Conservation (phyloP, 345 rosid genomes). For the Turnera subulata region DNA sequence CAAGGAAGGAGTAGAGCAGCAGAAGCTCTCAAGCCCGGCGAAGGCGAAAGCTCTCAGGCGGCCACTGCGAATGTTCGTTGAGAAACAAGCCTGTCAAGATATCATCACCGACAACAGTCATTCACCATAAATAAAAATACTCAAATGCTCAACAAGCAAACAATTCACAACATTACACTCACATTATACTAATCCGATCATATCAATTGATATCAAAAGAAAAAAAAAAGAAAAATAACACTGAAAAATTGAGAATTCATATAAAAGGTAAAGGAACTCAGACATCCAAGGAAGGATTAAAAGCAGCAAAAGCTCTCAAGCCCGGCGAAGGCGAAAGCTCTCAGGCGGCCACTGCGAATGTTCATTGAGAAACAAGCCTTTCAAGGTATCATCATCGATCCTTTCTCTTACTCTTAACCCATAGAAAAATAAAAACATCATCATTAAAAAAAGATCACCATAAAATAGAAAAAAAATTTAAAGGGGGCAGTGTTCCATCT, state of each 20-base stretch:
- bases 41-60: background rate
- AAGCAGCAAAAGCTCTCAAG: background rate
- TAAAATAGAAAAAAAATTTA: background rate
- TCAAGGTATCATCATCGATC: background rate
- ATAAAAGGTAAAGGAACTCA: no score
- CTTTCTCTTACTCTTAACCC: background rate
- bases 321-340: background rate
- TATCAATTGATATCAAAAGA: no score
- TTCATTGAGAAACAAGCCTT: slow-evolving; percentile 53
- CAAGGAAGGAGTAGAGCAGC: background rate
- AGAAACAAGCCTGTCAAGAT: slow-evolving; percentile 38
- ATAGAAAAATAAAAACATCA: background rate
- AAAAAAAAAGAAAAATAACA: no score
- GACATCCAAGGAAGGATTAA: slow-evolving; percentile 42
- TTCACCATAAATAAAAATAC: no score
- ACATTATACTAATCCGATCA: no score
- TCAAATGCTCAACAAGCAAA: no score
- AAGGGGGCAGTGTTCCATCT: slow-evolving; percentile 11
- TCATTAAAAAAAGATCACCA: background rate
- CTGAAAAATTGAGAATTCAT: no score
- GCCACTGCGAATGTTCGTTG: slow-evolving; percentile 44
- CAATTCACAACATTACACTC: no score
- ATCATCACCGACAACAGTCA: slow-evolving; percentile 6
- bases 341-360: slow-evolving; percentile 29
- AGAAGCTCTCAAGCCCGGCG: background rate